Conservation (phyloP, 306 rosid genomes). For the Biancaea sappan region DNA sequence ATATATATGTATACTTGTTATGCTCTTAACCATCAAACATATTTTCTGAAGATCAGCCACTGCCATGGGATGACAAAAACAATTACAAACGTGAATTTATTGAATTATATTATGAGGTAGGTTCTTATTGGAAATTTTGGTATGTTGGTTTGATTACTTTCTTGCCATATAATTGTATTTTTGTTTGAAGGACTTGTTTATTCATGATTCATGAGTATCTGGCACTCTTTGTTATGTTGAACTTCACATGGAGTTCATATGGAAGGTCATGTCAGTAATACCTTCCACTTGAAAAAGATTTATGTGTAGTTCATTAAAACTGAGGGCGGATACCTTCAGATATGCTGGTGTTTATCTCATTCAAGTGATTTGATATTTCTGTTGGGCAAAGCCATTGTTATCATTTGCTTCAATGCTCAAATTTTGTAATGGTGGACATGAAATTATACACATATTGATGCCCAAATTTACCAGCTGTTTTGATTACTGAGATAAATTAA, state of each 20-base stretch:
- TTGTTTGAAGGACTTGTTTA: constrained; percentile 2
- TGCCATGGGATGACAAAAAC: constrained; percentile 78
- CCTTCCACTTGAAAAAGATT: not conserved
- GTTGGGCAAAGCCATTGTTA: too few species aligned
- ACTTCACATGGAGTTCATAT: not conserved
- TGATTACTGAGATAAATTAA: not conserved
- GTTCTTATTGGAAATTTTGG: constrained; percentile 11
- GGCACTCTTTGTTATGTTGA: not conserved
- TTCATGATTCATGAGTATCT: not conserved
- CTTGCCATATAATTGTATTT: constrained; percentile 1
- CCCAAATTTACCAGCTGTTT: constrained; percentile 13
- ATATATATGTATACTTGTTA: constrained; percentile 26
- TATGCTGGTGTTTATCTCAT: not conserved
- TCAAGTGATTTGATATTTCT: constrained; percentile 2
- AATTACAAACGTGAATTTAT: constrained; percentile 68
- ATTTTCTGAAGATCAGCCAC: constrained; percentile 75
- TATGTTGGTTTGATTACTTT: constrained; percentile 24
- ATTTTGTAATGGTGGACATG: not conserved
- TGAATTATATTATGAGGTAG: constrained; percentile 88
- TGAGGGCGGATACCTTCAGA: not conserved
- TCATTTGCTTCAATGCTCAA: not conserved
- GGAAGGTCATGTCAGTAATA: not conserved
- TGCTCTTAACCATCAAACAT: constrained; percentile 76
- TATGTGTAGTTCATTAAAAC: not conserved
- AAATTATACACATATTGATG: constrained; percentile 8